phyloP scores from a whole-genome alignment of 305 asterid genomes.

The Fraxinus dipetala region DNA sequence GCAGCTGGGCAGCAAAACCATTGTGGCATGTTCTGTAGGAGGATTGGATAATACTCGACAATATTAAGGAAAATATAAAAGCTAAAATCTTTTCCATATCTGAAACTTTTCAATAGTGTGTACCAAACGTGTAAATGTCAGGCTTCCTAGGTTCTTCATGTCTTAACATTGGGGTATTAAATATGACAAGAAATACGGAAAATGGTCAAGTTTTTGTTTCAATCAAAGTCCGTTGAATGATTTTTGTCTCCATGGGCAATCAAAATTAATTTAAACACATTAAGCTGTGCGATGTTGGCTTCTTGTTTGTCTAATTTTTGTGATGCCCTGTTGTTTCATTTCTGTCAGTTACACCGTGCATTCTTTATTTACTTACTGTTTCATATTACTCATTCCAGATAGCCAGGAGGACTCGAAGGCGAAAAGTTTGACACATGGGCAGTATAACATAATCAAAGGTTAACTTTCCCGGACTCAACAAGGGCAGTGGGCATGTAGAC shows the following conservation, averaged over 20 bases:
- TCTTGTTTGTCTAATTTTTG: not conserved
- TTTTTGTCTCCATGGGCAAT: not conserved
- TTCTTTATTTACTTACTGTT: not conserved
- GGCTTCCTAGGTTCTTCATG: not conserved
- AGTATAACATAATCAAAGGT: not conserved
- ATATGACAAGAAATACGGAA: not conserved
- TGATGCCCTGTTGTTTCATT: not conserved
- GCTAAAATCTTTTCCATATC: not conserved
- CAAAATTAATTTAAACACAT: not conserved
- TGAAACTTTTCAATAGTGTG: not conserved
- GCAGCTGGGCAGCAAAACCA: not conserved
- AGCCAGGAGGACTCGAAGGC: slow-evolving; percentile 32
- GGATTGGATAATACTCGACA: not conserved
- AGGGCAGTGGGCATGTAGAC: not conserved
- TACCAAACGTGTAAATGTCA: not conserved
- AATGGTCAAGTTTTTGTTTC: not conserved
- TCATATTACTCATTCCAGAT: slow-evolving; percentile 15
- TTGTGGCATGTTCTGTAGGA: not conserved
- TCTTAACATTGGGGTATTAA: not conserved
- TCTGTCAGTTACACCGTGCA: not conserved
- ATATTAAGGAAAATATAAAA: not conserved
- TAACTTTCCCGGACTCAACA: not conserved
- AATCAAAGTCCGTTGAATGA: not conserved
- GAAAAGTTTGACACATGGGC: slow-evolving; percentile 17
- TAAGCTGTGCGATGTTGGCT: not conserved